A percentile compares a stretch with the other conserved stretches of the same genome.
Conservation (phyloP, 352 stramenopile genomes). For the Phytophthora megakarya region DNA sequence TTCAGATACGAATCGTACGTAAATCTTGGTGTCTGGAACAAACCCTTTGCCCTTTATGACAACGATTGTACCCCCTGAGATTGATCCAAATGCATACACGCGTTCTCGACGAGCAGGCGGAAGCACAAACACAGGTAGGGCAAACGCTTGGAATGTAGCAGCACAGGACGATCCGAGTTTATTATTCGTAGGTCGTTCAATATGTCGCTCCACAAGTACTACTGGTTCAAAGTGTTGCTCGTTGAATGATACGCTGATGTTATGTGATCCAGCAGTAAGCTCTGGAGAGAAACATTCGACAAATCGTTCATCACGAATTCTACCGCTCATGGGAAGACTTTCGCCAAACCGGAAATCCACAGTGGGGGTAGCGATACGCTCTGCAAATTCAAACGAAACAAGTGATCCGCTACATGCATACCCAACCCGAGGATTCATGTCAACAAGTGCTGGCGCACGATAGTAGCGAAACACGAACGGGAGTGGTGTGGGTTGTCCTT, state of each 20-base stretch:
- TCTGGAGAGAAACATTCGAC: conserved; percentile 72
- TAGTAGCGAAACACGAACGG: conserved; percentile 69
- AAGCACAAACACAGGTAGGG: conserved; percentile 60
- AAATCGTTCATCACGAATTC: conserved; percentile 47
- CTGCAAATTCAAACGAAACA: conserved; percentile 68
- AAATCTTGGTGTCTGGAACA: conserved; percentile 63
- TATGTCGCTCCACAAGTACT: conserved; percentile 4
- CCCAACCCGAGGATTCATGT: conserved; percentile 55
- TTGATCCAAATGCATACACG: conserved; percentile 56
- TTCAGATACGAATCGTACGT: conserved; percentile 63
- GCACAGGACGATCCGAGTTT: neutral
- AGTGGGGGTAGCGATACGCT: conserved; percentile 56
- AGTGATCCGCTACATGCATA: conserved; percentile 71
- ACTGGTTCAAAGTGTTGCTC: conserved; percentile 65
- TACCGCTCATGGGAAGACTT: conserved; percentile 34
- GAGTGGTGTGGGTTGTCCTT: conserved; percentile 50
- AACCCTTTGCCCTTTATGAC: conserved; percentile 65
- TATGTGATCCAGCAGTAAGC: conserved; percentile 46
- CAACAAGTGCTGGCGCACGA: conserved; percentile 47
- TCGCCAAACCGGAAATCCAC: conserved; percentile 69
- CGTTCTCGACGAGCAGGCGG: conserved; percentile 41
- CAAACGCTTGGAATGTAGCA: conserved; percentile 56
- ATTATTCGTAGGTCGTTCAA: conserved; percentile 2
- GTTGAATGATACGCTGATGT: conserved; percentile 66
- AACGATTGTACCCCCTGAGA: conserved; percentile 52